Conservation (phyloP, 208 protist genomes). For the Crithidia expoeki region DNA sequence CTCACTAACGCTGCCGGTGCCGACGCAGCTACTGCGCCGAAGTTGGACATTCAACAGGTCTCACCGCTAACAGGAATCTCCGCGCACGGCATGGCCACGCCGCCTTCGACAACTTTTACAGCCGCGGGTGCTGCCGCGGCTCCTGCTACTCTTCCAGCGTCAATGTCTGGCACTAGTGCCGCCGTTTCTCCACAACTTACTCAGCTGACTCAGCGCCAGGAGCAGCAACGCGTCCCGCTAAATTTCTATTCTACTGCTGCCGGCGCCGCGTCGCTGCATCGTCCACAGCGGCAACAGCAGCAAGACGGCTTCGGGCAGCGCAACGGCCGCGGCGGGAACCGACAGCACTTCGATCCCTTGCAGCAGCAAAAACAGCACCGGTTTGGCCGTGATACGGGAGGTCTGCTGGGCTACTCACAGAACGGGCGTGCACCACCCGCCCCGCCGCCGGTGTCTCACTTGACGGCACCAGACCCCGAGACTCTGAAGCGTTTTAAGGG, state of each 20-base stretch:
- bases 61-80: conserved; percentile 22
- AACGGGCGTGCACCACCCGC: neutral
- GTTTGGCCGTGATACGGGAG: neutral
- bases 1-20: conserved; percentile 9
- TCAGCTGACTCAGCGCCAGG: conserved; percentile 12
- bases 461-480: conserved; percentile 27
- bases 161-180: neutral
- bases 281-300: conserved; percentile 32
- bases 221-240: conserved; percentile 14
- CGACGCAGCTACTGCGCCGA: neutral
- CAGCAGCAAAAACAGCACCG: conserved; percentile 24
- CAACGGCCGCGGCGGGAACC: neutral
- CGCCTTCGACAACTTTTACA: neutral
- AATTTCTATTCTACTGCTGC: conserved; percentile 3
- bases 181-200: neutral
- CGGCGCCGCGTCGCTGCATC: neutral
- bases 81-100: conserved; percentile 1
- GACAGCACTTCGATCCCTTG: conserved; percentile 3
- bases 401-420: neutral
- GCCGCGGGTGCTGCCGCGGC: neutral
- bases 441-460: neutral
- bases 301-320: neutral
- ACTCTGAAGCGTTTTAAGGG: conserved; percentile 50
- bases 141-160: neutral
- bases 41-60: conserved; percentile 12